A percentile compares a stretch with the other conserved stretches of the same genome.
These are phyloP conservation scores for Amanita thiersii DNA, from an alignment of 768 basidiomycete genomes.

Conservation along the genomic window DNA sequence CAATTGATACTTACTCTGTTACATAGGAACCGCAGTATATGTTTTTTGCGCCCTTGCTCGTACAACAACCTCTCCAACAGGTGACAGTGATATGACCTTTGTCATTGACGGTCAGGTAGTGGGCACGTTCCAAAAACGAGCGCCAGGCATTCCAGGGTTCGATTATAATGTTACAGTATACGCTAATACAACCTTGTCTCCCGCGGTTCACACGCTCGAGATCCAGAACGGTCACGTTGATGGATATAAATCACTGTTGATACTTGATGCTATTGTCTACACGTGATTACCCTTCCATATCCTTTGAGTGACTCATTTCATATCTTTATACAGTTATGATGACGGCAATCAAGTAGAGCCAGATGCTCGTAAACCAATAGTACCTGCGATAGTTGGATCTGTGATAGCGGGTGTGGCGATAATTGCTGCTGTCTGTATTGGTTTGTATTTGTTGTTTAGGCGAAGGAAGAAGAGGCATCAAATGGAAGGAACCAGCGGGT, in stretches of 20 bases:
- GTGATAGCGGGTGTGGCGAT: too few relatives aligned
- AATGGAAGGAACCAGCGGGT: too few relatives aligned
- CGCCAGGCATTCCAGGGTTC: slow-evolving; percentile 15
- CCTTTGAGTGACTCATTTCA: too few relatives aligned
- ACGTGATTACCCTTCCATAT: slow-evolving; percentile 24
- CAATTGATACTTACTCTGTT: slow-evolving; percentile 2
- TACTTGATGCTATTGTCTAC: slow-evolving; percentile 34
- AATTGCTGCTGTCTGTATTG: too few relatives aligned
- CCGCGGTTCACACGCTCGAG: slow-evolving; percentile 21
- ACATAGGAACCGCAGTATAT: slow-evolving; percentile 34
- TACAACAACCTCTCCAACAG: slow-evolving; percentile 15
- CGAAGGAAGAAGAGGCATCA: too few relatives aligned
- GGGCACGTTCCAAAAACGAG: slow-evolving; percentile 18
- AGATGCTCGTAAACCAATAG: too few relatives aligned
- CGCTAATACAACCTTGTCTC: slow-evolving; percentile 17
- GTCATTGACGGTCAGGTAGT: slow-evolving; percentile 24
- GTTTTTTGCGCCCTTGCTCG: slow-evolving; percentile 29
- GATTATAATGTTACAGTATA: slow-evolving; percentile 29
- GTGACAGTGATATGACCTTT: slow-evolving; percentile 28
- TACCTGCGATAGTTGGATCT: too few relatives aligned
- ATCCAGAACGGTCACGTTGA: slow-evolving; percentile 24
- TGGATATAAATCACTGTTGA: slow-evolving; percentile 19
- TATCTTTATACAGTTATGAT: too few relatives aligned
- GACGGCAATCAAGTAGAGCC: too few relatives aligned
- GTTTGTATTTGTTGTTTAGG: too few relatives aligned